Percentiles rank a stretch among this genome's conserved stretches.
Conservation (phyloP, 768 basidiomycete species). For the Krasilnikovozyma curviuscula region DNA sequence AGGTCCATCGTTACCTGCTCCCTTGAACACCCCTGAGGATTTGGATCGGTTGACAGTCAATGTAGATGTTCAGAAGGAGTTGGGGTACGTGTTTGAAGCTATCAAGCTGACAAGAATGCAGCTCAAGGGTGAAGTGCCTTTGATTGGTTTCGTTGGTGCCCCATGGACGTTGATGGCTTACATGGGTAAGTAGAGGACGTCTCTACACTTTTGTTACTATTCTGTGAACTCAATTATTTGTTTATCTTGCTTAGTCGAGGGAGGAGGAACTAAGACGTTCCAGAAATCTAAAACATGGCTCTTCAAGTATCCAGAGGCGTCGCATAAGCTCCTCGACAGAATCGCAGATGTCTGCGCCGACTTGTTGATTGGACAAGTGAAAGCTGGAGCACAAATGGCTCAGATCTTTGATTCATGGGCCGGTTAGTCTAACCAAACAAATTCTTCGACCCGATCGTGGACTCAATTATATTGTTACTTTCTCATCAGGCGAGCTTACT, state of each 20-base stretch:
- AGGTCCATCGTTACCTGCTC: slow-evolving; percentile 64
- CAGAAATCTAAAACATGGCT: slow-evolving; percentile 88
- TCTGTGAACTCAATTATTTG: too few species aligned
- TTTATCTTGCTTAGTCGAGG: too few species aligned
- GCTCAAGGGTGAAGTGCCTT: slow-evolving; percentile 69
- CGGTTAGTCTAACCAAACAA: too few species aligned
- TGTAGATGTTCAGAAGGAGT: slow-evolving; percentile 63
- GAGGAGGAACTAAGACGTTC: slow-evolving; percentile 75
- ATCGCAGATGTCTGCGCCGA: slow-evolving; percentile 82
- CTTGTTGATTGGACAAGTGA: slow-evolving; percentile 76
- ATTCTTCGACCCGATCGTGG: too few species aligned
- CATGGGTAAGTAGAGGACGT: too few species aligned
- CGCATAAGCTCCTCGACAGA: slow-evolving; percentile 49
- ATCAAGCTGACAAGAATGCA: slow-evolving; percentile 64
- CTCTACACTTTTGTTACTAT: too few species aligned
- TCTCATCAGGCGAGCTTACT: slow-evolving; percentile 76
- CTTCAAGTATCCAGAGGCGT: slow-evolving; percentile 71
- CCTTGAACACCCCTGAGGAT: slow-evolving; percentile 59
- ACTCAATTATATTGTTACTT: too few species aligned
- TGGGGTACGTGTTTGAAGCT: slow-evolving; percentile 83
- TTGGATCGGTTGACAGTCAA: slow-evolving; percentile 38
- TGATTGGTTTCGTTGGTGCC: slow-evolving; percentile 93
- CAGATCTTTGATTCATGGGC: slow-evolving; percentile 98
- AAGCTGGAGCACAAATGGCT: slow-evolving; percentile 82
- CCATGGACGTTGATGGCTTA: slow-evolving; percentile 98